A percentile compares a stretch with the other conserved stretches of the same genome.
These are phyloP conservation scores for Phialophora verrucosa DNA, from an alignment of 2,329 filamentous ascomycete species.

Conservation along the genomic window DNA sequence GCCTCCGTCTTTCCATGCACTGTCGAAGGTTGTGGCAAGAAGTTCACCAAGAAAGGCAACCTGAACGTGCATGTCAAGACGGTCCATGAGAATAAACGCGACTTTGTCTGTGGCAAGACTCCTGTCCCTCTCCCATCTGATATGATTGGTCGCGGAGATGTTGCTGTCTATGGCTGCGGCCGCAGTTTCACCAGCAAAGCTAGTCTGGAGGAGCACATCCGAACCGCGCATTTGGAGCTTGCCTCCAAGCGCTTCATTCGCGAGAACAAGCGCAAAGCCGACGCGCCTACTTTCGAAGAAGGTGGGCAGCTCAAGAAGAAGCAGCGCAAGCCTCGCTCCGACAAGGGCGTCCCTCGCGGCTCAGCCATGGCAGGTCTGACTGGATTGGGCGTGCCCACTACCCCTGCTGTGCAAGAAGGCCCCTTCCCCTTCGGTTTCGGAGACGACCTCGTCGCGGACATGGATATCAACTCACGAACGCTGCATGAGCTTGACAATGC, in stretches of 20 bases:
- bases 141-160: conserved; percentile 66
- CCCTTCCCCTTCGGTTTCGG: conserved; percentile 13
- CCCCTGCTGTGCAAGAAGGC: conserved; percentile 37
- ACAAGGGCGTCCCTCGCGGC: conserved; percentile 36
- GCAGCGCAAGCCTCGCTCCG: conserved; percentile 36
- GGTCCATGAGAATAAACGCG: conserved; percentile 73
- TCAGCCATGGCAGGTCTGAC: conserved; percentile 44
- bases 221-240: conserved; percentile 77
- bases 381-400: conserved; percentile 40
- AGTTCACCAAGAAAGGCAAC: conserved; percentile 84
- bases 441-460: background rate
- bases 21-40: conserved; percentile 71
- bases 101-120: conserved; percentile 78
- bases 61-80: conserved; percentile 78
- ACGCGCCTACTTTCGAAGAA: conserved; percentile 26
- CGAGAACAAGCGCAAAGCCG: conserved; percentile 50
- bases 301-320: conserved; percentile 29
- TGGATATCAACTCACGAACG: background rate
- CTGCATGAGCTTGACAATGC: background rate
- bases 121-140: conserved; percentile 64
- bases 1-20: conserved; percentile 61
- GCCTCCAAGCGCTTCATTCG: conserved; percentile 48
- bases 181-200: conserved; percentile 77
- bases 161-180: conserved; percentile 68
- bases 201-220: conserved; percentile 81